phyloP scores from a whole-genome alignment of 805 yeast genomes.

The Scheffersomyces amazonensis region DNA sequence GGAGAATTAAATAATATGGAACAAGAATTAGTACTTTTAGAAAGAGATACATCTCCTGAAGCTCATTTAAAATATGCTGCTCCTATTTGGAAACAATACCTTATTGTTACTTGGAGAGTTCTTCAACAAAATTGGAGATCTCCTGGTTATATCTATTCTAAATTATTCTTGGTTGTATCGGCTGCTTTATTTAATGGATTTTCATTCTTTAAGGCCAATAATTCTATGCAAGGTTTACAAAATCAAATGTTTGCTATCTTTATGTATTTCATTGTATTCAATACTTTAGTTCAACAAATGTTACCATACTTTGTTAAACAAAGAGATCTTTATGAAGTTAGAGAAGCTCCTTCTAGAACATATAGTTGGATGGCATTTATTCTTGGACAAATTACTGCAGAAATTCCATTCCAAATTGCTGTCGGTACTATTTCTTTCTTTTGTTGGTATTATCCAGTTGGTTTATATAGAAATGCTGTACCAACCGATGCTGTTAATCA shows the following conservation, averaged over 20 bases:
- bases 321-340: conserved; percentile 45
- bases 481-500: conserved; percentile 36
- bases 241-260: conserved; percentile 59
- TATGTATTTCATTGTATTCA: conserved; percentile 39
- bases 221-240: conserved; percentile 58
- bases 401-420: conserved; percentile 44
- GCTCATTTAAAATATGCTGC: conserved; percentile 27
- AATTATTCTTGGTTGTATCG: conserved; percentile 50
- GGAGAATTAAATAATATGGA: conserved; percentile 66
- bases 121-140: conserved; percentile 49
- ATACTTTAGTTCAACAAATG: conserved; percentile 39
- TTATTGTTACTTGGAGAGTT: conserved; percentile 29
- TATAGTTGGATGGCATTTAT: conserved; percentile 43
- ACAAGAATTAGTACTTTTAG: conserved; percentile 38
- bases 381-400: conserved; percentile 40
- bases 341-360: conserved; percentile 44
- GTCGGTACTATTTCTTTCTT: conserved; percentile 41
- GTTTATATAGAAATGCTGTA: conserved; percentile 47
- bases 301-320: conserved; percentile 42
- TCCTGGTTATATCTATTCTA: conserved; percentile 60
- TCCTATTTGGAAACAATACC: conserved; percentile 23
- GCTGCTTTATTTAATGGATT: conserved; percentile 71
- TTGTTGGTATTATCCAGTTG: conserved; percentile 63
- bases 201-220: conserved; percentile 60
- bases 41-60: conserved; percentile 22